These are phyloP conservation scores for Pelargonium myrrhifolium DNA, from an alignment of 441 rosid species.

Conservation along the genomic window DNA sequence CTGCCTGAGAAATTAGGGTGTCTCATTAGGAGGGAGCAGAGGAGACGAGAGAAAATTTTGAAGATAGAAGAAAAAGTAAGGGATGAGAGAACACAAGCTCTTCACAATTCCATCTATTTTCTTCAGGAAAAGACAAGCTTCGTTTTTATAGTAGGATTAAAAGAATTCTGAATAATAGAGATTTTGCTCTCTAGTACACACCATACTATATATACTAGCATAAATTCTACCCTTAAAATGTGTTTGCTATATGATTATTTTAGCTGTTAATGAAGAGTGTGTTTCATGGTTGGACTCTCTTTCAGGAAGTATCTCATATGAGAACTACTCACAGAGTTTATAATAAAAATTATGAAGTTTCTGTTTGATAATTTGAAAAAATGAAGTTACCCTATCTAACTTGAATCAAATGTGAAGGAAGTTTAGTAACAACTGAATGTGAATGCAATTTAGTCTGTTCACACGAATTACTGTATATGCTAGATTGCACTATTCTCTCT, in stretches of 20 bases:
- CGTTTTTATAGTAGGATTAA: too few relatives aligned
- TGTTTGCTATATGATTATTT: neutral
- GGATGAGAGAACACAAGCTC: neutral
- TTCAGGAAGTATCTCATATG: slow-evolving; percentile 6
- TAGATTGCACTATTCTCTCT: too few relatives aligned
- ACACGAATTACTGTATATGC: neutral
- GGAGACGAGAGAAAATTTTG: neutral
- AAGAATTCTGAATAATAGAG: too few relatives aligned
- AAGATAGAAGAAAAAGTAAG: neutral
- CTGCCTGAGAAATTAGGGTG: too few relatives aligned
- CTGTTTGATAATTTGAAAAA: neutral
- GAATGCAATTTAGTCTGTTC: neutral
- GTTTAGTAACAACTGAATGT: neutral
- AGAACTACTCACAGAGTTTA: neutral
- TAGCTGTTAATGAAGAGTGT: neutral
- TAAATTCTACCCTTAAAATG: neutral
- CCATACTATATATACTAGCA: neutral
- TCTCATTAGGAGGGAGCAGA: neutral
- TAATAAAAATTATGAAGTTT: neutral
- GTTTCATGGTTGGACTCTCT: slow-evolving; percentile 1
- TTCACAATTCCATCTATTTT: neutral
- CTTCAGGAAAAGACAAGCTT: too few relatives aligned
- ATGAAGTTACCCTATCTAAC: too few relatives aligned
- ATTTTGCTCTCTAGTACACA: neutral
- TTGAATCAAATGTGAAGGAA: too few relatives aligned